Percentiles rank a stretch among this genome's conserved stretches.
These are phyloP conservation scores for Colletotrichum tofieldiae DNA, from an alignment of 2,329 filamentous ascomycete species.

Conservation along the genomic window DNA sequence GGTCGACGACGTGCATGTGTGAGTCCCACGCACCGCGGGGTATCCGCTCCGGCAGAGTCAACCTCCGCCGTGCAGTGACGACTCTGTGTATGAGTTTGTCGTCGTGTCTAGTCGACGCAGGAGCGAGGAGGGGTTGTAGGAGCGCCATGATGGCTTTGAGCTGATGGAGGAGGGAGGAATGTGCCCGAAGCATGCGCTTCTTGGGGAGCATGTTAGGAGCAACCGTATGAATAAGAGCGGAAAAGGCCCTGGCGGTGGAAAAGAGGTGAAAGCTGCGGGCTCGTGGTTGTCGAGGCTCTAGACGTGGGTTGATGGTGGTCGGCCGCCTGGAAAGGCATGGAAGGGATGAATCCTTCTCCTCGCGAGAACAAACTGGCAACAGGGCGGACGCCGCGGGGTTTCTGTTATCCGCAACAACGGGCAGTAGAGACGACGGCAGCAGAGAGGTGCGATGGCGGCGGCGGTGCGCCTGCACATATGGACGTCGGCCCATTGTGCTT, in stretches of 20 bases:
- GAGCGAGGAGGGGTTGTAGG: conserved; percentile 30
- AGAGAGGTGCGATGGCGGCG: conserved; percentile 23
- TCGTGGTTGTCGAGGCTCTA: background rate
- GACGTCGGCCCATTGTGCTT: conserved; percentile 34
- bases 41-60: conserved; percentile 47
- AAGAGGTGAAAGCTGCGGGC: background rate
- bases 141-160: conserved; percentile 36
- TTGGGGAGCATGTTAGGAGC: conserved; percentile 25
- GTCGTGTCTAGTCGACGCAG: conserved; percentile 14
- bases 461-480: conserved; percentile 33
- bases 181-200: conserved; percentile 21
- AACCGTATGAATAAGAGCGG: conserved; percentile 10
- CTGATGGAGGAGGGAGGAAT: conserved; percentile 17
- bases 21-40: conserved; percentile 70
- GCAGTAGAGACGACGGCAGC: background rate
- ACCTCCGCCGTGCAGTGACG: conserved; percentile 17
- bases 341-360: conserved; percentile 36
- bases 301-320: background rate
- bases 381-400: conserved; percentile 18
- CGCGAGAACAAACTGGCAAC: conserved; percentile 28
- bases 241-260: conserved; percentile 5
- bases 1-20: conserved; percentile 76
- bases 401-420: conserved; percentile 21
- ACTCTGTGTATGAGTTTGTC: conserved; percentile 25
- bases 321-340: conserved; percentile 21